Conservation (phyloP, 495 filamentous ascomycete species). For the Elasticomyces elasticus region DNA sequence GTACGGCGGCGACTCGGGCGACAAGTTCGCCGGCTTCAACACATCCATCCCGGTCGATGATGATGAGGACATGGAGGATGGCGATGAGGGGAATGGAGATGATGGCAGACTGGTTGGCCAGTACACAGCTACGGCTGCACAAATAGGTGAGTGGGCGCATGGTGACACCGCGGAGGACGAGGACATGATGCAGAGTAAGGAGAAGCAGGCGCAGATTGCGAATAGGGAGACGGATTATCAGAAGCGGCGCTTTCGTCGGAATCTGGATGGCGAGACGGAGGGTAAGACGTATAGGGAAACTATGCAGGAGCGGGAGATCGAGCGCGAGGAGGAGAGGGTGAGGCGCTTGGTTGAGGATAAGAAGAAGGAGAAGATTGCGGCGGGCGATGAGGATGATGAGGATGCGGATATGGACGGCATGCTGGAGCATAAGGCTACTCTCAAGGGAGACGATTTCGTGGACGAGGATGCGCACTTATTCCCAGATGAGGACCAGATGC, state of each 20-base stretch:
- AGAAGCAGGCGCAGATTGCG: conserved; percentile 79
- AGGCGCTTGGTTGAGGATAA: conserved; percentile 70
- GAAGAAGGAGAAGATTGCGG: conserved; percentile 58
- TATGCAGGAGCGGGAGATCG: conserved; percentile 83
- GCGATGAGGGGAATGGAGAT: conserved; percentile 68
- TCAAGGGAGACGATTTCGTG: conserved; percentile 54
- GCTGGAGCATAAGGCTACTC: conserved; percentile 57
- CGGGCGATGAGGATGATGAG: conserved; percentile 44
- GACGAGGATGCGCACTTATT: conserved; percentile 68
- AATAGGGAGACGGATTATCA: conserved; percentile 97
- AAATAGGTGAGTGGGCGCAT: conserved; percentile 89
- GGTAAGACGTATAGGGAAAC: conserved; percentile 80
- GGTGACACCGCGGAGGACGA: conserved; percentile 84
- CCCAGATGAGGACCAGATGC: conserved; percentile 34
- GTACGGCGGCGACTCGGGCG: conserved; percentile 69
- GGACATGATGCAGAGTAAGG: conserved; percentile 76
- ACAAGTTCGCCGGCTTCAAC: conserved; percentile 88
- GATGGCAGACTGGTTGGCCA: conserved; percentile 81
- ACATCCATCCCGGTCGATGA: conserved; percentile 66
- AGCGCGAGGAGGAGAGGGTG: conserved; percentile 89
- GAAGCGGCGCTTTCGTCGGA: conserved; percentile 79
- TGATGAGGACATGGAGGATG: conserved; percentile 77
- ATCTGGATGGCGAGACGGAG: conserved; percentile 54
- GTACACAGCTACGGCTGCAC: conserved; percentile 83
- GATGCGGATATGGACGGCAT: conserved; percentile 31